phyloP scores from a whole-genome alignment of 306 rosid genomes.

The Vigna mungo region DNA sequence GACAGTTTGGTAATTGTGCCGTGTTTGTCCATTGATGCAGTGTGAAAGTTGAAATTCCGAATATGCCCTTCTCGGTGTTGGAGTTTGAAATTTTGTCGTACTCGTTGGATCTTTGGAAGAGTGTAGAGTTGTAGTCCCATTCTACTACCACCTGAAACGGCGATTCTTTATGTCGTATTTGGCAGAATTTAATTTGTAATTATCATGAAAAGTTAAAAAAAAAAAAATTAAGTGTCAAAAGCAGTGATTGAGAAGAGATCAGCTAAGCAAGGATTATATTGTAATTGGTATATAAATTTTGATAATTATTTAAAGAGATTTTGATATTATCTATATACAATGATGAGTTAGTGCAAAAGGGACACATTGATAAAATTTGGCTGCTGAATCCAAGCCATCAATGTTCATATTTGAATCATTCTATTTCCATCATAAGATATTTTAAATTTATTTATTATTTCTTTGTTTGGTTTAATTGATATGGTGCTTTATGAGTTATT shows the following conservation, averaged over 20 bases:
- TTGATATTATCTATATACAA: conserved; percentile 16
- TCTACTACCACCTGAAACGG: conserved; percentile 37
- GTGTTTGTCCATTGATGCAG: not conserved
- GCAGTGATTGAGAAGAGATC: not conserved
- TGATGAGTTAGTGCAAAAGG: not conserved
- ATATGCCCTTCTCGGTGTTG: conserved; percentile 20
- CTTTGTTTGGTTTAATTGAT: not conserved
- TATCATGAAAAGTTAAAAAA: not conserved
- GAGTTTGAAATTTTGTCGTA: conserved; percentile 40
- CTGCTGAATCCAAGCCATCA: conserved; percentile 18
- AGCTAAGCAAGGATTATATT: not conserved
- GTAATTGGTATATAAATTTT: conserved; percentile 34
- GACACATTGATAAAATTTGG: conserved; percentile 27
- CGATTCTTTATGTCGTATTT: conserved; percentile 48
- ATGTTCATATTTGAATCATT: conserved; percentile 29
- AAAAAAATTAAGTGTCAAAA: not conserved
- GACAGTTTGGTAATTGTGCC: conserved; percentile 45
- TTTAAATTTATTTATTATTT: too few species aligned
- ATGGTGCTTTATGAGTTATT: conserved; percentile 29
- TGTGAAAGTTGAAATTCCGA: conserved; percentile 38
- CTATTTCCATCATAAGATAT: not conserved
- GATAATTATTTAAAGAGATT: conserved; percentile 36
- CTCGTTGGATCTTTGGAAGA: conserved; percentile 31
- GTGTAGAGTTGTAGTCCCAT: conserved; percentile 38
- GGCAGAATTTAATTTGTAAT: conserved; percentile 45